A percentile compares a stretch with the other conserved stretches of the same genome.
Evolutionary conservation across 169 alveolate species (phyloP).

Genomic region (Plasmodium sp.): DNA sequence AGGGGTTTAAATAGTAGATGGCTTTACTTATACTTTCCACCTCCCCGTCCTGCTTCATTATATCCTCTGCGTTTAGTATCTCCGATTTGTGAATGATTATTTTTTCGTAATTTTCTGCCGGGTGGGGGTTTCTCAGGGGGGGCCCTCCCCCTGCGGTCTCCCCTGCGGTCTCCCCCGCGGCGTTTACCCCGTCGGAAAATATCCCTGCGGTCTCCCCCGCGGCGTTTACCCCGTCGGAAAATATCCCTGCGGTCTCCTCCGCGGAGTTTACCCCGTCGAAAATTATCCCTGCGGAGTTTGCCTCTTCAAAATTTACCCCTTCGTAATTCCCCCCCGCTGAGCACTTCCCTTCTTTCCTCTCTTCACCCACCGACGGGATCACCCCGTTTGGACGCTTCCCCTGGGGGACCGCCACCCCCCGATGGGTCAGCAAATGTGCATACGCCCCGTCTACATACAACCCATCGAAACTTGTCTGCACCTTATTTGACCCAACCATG

Average conservation of each 20-base stretch:
- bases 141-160: neutral
- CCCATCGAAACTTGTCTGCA: conserved; percentile 34
- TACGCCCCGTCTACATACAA: conserved; percentile 35
- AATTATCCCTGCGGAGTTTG: no score
- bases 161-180: no score
- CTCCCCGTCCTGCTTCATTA: conserved; percentile 25
- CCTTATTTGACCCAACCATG: conserved; percentile 8
- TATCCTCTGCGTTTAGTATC: conserved; percentile 14
- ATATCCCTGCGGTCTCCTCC: no score
- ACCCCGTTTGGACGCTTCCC: neutral
- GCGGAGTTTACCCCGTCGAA: no score
- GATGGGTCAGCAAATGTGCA: neutral
- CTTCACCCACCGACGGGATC: no score
- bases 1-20: conserved; percentile 40
- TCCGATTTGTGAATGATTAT: conserved; percentile 21
- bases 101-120: neutral
- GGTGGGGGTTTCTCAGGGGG: neutral
- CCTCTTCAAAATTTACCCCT: no score
- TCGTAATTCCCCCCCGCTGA: neutral
- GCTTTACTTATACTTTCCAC: conserved; percentile 13
- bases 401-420: neutral
- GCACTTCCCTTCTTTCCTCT: neutral
- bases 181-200: neutral
- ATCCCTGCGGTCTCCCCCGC: no score
- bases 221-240: neutral